Evolutionary conservation across 306 rosid species (phyloP).

Genomic region (Betula pendula): DNA sequence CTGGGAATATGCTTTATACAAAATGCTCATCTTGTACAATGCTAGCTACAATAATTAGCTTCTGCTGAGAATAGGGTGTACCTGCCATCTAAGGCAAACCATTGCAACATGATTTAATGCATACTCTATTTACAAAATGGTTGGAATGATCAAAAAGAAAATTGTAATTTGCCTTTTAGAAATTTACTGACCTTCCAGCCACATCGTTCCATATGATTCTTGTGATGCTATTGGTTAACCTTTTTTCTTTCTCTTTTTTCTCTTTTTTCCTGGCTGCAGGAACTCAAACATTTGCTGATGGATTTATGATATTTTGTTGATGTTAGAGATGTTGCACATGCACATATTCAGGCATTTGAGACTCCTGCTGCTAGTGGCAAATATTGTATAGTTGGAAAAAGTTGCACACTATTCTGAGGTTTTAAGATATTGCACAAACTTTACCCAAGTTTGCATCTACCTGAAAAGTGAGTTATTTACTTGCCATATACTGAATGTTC

Average conservation of each 20-base stretch:
- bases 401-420: conserved; percentile 56
- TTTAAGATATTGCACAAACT: conserved; percentile 44
- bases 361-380: conserved; percentile 74
- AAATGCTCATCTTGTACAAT: not conserved
- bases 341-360: conserved; percentile 82
- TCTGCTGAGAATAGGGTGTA: not conserved
- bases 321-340: conserved; percentile 78
- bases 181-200: not conserved
- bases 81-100: not conserved
- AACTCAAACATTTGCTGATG: conserved; percentile 47
- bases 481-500: not conserved
- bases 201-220: not conserved
- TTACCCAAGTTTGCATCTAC: conserved; percentile 59
- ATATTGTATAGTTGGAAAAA: conserved; percentile 53
- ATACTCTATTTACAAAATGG: not conserved
- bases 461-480: conserved; percentile 50
- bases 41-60: not conserved
- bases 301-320: conserved; percentile 53
- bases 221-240: not conserved
- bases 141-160: not conserved
- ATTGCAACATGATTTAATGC: not conserved
- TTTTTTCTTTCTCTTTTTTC: not conserved
- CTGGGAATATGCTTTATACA: not conserved
- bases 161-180: not conserved
- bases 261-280: conserved; percentile 43